Percentiles rank a stretch among this genome's conserved stretches.
These are phyloP conservation scores for Piromyces finnis DNA, from an alignment of 192 early-diverging fungal genomes.

Conservation along the genomic window DNA sequence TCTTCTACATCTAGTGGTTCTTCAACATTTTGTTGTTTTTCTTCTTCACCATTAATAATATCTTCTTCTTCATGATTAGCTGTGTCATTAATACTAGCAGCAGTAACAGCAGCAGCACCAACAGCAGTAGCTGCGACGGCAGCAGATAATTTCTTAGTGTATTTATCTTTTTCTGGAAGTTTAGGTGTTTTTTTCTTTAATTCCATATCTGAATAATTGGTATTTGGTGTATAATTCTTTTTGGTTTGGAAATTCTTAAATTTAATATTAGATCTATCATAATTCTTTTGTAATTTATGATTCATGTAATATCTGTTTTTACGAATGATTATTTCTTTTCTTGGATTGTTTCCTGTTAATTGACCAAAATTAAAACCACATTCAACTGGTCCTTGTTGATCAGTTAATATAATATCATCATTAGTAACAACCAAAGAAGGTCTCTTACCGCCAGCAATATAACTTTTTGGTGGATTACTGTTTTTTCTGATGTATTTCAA, in stretches of 20 bases:
- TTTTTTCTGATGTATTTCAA: not conserved
- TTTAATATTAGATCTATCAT: not conserved
- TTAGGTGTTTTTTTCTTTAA: not conserved
- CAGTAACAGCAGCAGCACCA: not conserved
- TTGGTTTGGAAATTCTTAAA: not conserved
- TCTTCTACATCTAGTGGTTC: no score
- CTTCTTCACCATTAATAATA: no score
- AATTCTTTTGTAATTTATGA: not conserved
- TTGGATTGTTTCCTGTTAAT: not conserved
- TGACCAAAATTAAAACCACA: not conserved
- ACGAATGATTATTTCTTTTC: not conserved
- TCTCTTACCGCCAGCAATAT: not conserved
- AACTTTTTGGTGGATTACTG: not conserved
- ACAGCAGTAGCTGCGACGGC: no score
- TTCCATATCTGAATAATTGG: not conserved
- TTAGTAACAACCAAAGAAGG: not conserved
- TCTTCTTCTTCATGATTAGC: not conserved
- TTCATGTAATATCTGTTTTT: not conserved
- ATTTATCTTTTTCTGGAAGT: not conserved
- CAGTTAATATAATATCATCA: not conserved
- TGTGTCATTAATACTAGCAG: not conserved
- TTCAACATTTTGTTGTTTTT: no score
- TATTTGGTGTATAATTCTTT: not conserved
- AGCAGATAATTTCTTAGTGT: not conserved
- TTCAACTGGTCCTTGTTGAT: not conserved